Evolutionary conservation across 805 yeast species (phyloP).

Genomic region (Cyberlindnera sargentensis): DNA sequence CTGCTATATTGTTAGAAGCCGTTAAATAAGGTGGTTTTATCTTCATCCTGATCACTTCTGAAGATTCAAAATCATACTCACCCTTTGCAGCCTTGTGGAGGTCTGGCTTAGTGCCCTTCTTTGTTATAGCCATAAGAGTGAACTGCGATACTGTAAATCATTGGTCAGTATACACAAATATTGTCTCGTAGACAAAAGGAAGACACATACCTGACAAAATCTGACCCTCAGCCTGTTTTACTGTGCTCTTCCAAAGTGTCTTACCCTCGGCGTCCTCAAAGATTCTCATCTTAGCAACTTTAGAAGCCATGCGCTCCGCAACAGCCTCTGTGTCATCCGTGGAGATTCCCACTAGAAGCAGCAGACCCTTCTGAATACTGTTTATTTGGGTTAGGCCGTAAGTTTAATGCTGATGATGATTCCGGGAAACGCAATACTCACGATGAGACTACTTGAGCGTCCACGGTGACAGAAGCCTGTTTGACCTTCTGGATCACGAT

Average conservation of each 20-base stretch:
- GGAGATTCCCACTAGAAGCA: slow-evolving; percentile 81
- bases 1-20: slow-evolving; percentile 53
- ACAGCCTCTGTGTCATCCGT: slow-evolving; percentile 73
- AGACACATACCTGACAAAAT: slow-evolving; percentile 50
- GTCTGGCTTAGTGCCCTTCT: slow-evolving; percentile 92
- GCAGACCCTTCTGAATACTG: slow-evolving; percentile 61
- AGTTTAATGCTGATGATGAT: neutral
- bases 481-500: slow-evolving; percentile 89
- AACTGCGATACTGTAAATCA: slow-evolving; percentile 66
- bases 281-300: slow-evolving; percentile 55
- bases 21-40: neutral
- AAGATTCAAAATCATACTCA: slow-evolving; percentile 31
- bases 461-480: slow-evolving; percentile 84
- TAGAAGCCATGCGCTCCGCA: slow-evolving; percentile 58
- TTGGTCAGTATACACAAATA: neutral
- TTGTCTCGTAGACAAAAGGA: neutral
- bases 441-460: slow-evolving; percentile 60
- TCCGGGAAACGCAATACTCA: slow-evolving; percentile 17
- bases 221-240: slow-evolving; percentile 57
- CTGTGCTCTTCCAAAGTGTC: slow-evolving; percentile 70
- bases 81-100: slow-evolving; percentile 92
- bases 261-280: slow-evolving; percentile 65
- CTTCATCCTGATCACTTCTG: neutral
- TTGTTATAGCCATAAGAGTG: slow-evolving; percentile 77
- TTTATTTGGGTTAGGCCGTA: neutral